Evolutionary conservation across 1,139 yeast genomes (phyloP).

Genomic region (Sugiyamaella japonica): DNA sequence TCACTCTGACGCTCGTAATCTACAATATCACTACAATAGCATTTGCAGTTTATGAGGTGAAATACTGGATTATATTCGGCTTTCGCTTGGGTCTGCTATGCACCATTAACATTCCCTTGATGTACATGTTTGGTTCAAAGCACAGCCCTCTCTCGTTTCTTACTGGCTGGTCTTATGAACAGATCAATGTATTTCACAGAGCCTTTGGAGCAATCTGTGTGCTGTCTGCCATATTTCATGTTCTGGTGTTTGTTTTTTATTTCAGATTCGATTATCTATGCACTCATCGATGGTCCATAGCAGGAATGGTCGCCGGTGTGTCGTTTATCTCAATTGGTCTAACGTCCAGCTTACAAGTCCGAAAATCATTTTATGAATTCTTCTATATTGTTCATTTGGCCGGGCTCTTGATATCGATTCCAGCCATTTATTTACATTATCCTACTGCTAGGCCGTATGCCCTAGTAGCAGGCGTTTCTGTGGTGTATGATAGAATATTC

Average conservation of each 20-base stretch:
- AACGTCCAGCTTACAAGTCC: conserved; percentile 24
- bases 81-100: conserved; percentile 34
- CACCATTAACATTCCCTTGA: conserved; percentile 30
- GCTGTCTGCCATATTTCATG: conserved; percentile 26
- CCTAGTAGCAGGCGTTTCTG: conserved; percentile 27
- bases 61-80: conserved; percentile 25
- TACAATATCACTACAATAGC: conserved; percentile 23
- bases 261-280: conserved; percentile 29
- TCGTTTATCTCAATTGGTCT: conserved; percentile 30
- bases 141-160: conserved; percentile 32
- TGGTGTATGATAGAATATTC: conserved; percentile 31
- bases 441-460: conserved; percentile 33
- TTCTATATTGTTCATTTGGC: conserved; percentile 32
- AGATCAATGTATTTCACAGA: conserved; percentile 35
- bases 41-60: conserved; percentile 23
- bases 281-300: conserved; percentile 28
- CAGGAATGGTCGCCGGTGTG: conserved; percentile 31
- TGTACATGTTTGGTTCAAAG: conserved; percentile 35
- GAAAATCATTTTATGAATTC: conserved; percentile 28
- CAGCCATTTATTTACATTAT: conserved; percentile 32
- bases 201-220: conserved; percentile 30
- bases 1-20: conserved; percentile 16
- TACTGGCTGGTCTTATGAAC: conserved; percentile 38
- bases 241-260: conserved; percentile 27
- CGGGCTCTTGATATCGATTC: conserved; percentile 30